Conservation (phyloP, 1,284 basidiomycete genomes). For the Pseudozyma pruni region DNA sequence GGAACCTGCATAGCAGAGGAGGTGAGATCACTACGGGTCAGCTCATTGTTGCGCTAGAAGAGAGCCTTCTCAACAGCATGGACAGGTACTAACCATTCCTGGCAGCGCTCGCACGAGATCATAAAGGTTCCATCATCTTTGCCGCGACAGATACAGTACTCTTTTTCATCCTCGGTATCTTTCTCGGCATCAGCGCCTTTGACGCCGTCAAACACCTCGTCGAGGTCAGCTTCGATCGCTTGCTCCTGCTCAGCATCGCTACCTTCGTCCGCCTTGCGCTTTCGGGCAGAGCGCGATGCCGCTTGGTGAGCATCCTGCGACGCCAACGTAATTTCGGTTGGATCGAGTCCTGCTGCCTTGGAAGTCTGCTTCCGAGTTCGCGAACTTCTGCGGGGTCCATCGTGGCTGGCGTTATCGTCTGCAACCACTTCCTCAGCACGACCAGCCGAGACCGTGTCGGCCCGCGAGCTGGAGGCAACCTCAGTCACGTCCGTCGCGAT, state of each 20-base stretch:
- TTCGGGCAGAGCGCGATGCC: constrained; percentile 11
- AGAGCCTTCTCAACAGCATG: not conserved
- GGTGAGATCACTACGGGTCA: not conserved
- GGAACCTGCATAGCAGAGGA: constrained; percentile 48
- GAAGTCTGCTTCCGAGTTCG: constrained; percentile 33
- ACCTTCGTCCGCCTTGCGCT: constrained; percentile 35
- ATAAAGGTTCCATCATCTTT: constrained; percentile 64
- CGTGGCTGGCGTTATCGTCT: constrained; percentile 1
- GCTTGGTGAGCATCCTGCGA: constrained; percentile 3
- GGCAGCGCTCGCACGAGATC: constrained; percentile 62
- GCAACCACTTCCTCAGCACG: not conserved
- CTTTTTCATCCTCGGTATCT: constrained; percentile 42
- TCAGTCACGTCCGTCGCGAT: constrained; percentile 4
- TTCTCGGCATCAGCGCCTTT: constrained; percentile 24
- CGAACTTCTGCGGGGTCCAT: constrained; percentile 22
- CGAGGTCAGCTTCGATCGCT: constrained; percentile 14
- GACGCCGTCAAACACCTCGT: constrained; percentile 24
- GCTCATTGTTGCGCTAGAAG: constrained; percentile 1
- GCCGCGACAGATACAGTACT: constrained; percentile 62
- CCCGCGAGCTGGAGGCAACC: constrained; percentile 1
- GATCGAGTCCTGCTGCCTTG: constrained; percentile 30
- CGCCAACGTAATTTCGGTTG: constrained; percentile 1
- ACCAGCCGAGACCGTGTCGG: constrained; percentile 5
- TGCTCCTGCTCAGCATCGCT: constrained; percentile 7
- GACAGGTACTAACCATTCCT: constrained; percentile 60